Base-by-base conservation (phyloP, 2,329 filamentous ascomycete species). In the Ophiostoma ulmi region DNA sequence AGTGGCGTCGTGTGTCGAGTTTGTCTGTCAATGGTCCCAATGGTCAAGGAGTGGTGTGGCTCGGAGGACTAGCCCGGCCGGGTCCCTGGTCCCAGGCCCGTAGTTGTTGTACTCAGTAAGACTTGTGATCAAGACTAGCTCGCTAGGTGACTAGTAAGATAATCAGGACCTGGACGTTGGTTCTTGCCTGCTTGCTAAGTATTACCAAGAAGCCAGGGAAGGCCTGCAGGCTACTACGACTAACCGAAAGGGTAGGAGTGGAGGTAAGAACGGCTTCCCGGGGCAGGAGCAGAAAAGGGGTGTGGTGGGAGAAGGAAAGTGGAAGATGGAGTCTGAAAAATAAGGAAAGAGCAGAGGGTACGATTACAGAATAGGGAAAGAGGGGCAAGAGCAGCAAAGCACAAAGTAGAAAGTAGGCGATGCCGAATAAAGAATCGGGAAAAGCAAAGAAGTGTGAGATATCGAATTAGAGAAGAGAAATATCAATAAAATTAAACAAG, bases 51-150 rank as follows among this genome's bases (percentile, higher is more conserved):
- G 22, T 31, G 55, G 11, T 31, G 58, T 63, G 58, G 58, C 58
- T 63, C 58, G 26, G 58, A 63, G 58, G 26, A 63, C 26, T 36
- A 63, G 58, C 58, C 58, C 58, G 58, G 58, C 58, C 58, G 58
- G 58, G 26, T 63, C 58, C 58, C 58, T 63, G 58, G 58, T 14
- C 58, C 58, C 58, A 63, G 58, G n/a, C 58, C 58, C 52, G n/a
- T 31, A 48, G 41, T 17, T 8, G 41, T 17, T 14, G 14, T 13
- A 44, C 3, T 14, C 44, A 8, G 44, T 7, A 20, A 48, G 44
- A 48, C 17, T 31, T 31, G 31, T 31, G 31, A 31, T 31, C 3
- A 31, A 31, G 31, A 31, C 31, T 31, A 31, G 31, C 31, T 31
- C 31, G 31, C 39, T 44, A 13, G 10, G 39, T 44, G 14, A 10